Percentiles rank a stretch among this genome's conserved stretches.
Evolutionary conservation across 140 eudicot species (phyloP).

Genomic region (Senecio squalidus): DNA sequence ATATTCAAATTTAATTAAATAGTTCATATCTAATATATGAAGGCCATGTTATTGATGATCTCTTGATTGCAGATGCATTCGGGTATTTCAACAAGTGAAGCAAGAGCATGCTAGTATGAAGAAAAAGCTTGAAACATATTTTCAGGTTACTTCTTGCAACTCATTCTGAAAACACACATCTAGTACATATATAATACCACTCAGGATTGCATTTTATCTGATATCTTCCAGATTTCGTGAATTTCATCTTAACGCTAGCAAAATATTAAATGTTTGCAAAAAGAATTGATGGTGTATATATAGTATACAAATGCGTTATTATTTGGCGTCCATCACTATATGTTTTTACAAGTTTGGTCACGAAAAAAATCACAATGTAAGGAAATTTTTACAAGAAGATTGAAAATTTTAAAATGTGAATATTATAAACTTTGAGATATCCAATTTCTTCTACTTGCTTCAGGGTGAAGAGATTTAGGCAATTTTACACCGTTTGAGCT

Average conservation of each 20-base stretch:
- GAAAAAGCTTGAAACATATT: slow-evolving; percentile 76
- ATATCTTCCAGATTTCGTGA: neutral
- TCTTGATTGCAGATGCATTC: slow-evolving; percentile 51
- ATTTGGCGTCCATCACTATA: too few species aligned
- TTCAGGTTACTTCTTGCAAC: slow-evolving; percentile 45
- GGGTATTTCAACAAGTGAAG: slow-evolving; percentile 59
- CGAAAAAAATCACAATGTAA: too few species aligned
- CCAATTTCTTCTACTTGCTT: too few species aligned
- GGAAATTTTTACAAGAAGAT: too few species aligned
- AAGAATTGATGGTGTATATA: too few species aligned
- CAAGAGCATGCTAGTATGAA: slow-evolving; percentile 67
- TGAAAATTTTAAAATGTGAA: too few species aligned
- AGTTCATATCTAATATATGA: neutral
- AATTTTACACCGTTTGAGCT: too few species aligned
- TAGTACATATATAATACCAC: neutral
- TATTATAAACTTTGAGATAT: too few species aligned
- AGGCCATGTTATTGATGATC: neutral
- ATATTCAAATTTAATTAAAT: neutral
- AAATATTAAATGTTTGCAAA: too few species aligned
- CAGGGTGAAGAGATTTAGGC: too few species aligned
- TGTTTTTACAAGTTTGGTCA: too few species aligned
- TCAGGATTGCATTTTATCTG: neutral
- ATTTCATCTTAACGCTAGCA: neutral
- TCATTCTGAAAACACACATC: neutral
- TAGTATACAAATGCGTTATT: too few species aligned